phyloP scores from a whole-genome alignment of 371 early-diverging fungal species.

The Apophysomyces variabilis region DNA sequence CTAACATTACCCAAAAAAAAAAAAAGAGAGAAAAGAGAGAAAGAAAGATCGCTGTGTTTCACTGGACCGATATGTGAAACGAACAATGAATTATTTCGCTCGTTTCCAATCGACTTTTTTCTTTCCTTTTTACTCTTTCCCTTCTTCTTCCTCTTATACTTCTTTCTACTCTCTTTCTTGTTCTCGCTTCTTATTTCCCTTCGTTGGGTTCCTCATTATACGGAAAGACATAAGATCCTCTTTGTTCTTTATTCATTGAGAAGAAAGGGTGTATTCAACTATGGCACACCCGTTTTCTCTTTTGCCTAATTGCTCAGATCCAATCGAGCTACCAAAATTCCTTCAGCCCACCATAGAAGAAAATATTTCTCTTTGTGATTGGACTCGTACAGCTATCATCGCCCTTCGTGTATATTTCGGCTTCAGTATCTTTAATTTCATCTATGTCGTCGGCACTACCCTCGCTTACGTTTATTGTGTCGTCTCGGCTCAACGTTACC shows the following conservation, averaged over 20 bases:
- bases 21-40: neutral
- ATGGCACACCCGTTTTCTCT: constrained; percentile 1
- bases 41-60: neutral
- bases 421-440: constrained; percentile 10
- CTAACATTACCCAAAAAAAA: neutral
- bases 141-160: neutral
- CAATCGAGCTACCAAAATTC: neutral
- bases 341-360: neutral
- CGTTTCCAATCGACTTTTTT: neutral
- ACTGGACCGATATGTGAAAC: constrained; percentile 6
- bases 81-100: constrained; percentile 1
- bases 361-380: neutral
- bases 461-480: constrained; percentile 14
- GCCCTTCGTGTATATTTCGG: constrained; percentile 18
- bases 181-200: neutral
- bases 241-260: too few relatives aligned
- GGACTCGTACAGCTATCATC: neutral
- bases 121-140: neutral
- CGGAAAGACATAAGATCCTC: neutral
- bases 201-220: neutral
- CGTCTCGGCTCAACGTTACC: constrained; percentile 7
- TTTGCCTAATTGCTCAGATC: constrained; percentile 4
- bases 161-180: too few relatives aligned
- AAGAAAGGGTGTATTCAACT: neutral
- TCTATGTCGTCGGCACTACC: constrained; percentile 20